Base-by-base conservation (phyloP, 140 eudicot species). In the Stevia rebaudiana region DNA sequence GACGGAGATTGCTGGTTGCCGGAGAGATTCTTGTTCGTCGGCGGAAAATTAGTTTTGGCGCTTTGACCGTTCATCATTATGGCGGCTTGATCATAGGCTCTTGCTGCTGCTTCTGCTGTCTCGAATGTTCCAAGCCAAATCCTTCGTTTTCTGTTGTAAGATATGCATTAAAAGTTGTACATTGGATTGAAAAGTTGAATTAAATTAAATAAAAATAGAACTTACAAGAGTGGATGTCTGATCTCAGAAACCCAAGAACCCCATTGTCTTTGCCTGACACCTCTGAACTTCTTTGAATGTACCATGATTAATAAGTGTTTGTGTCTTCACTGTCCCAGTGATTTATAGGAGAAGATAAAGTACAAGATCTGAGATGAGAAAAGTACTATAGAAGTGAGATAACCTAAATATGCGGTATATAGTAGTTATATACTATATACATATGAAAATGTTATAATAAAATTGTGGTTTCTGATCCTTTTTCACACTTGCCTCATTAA, bases 231-330 rank as follows among this genome's bases (percentile, higher is more conserved):
- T 58, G 95, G 95, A 57, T 86, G 95, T 64, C 95, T 73, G 73
- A 86, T 83, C 69, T 86, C 95, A 5, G 95, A 79, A 1, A 86
- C 91, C 95, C 95, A 87, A 30, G 95, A 87, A 22, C 95, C 95
- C 95, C 95, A 87, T 67, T 87, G 95, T 54, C 95, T 78, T 53
- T 87, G 95, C 77, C 95, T 81, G 84, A 87, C 95, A 79, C 95
- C 95, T 81, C 95, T 87, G 82, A 81, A 87, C 86, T 87, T 87
- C 82, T 81, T 86, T 1, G 90, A 72, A 55, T 70, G 90, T 73
- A 78, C 95, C 95, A 86, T 86, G 11, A 33, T 33, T 40, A 58
- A 31, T n/a, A n/a, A n/a, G n/a, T n/a, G n/a, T n/a, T n/a, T n/a
- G n/a, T n/a, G n/a, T n/a, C n/a, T n/a, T n/a, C n/a, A n/a, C n/a